Conservation (phyloP, 2,329 filamentous ascomycete species). For the Knoxdaviesia capensis region DNA sequence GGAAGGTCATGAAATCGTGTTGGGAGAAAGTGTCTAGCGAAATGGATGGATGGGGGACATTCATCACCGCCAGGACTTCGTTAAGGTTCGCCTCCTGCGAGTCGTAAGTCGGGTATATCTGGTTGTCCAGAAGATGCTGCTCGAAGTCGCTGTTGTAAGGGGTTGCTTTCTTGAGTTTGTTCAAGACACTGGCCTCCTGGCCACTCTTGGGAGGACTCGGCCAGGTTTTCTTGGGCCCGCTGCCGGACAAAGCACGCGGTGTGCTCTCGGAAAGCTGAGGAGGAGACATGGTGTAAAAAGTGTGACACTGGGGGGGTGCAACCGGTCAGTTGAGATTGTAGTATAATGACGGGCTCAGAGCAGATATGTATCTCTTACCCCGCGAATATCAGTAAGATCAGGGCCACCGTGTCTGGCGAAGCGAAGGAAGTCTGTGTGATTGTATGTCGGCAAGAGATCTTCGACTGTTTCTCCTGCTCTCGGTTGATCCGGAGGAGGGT, state of each 20-base stretch:
- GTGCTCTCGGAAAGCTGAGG: neutral
- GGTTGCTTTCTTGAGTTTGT: constrained; percentile 9
- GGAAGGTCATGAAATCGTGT: neutral
- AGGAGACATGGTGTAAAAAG: constrained; percentile 1
- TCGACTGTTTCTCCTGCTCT: neutral
- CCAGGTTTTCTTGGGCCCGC: neutral
- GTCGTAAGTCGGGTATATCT: constrained; percentile 4
- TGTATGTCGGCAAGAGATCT: neutral
- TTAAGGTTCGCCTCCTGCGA: neutral
- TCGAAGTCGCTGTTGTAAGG: constrained; percentile 15
- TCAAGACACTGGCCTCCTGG: constrained; percentile 3
- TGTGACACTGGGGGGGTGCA: too few relatives aligned
- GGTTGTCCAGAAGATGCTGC: constrained; percentile 15
- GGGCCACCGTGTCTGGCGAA: constrained; percentile 10
- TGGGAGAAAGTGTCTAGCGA: too few relatives aligned
- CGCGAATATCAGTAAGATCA: constrained; percentile 9
- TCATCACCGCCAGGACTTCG: neutral
- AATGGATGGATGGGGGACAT: too few relatives aligned
- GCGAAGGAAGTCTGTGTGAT: constrained; percentile 3
- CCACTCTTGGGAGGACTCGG: neutral
- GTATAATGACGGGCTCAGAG: too few relatives aligned
- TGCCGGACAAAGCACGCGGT: neutral
- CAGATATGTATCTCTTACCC: constrained; percentile 6
- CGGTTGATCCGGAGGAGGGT: neutral
- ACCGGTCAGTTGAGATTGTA: too few relatives aligned